Evolutionary conservation across 345 rosid genomes (phyloP).

Genomic region (Citrus unshiu): DNA sequence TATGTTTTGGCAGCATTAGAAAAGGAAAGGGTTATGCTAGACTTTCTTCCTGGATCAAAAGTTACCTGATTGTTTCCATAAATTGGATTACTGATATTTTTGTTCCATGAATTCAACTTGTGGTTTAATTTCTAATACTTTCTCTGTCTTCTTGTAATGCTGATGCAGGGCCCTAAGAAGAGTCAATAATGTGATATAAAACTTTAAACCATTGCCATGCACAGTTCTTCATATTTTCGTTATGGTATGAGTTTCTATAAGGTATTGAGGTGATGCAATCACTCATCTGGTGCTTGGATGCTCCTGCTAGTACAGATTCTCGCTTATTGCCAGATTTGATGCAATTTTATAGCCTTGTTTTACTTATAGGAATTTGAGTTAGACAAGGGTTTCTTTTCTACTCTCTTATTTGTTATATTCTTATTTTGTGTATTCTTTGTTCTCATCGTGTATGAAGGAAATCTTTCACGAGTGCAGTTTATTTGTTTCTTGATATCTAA

Average conservation of each 20-base stretch:
- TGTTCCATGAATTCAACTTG: not conserved
- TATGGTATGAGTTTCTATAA: not conserved
- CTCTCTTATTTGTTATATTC: not conserved
- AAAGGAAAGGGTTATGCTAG: not conserved
- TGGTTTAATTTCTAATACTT: not conserved
- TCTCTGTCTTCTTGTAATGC: not conserved
- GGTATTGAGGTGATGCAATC: not conserved
- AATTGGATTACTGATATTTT: not conserved
- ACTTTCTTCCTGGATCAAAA: not conserved
- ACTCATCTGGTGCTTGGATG: not conserved
- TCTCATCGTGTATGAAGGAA: not conserved
- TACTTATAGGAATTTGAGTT: not conserved
- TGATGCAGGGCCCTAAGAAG: not conserved
- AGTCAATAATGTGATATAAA: not conserved
- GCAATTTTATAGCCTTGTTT: conserved; percentile 6
- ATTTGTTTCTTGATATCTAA: too few species aligned
- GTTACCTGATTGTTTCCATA: not conserved
- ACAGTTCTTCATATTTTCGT: not conserved
- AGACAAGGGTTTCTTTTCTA: not conserved
- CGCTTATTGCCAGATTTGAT: not conserved
- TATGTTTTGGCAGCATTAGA: not conserved
- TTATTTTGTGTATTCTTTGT: not conserved
- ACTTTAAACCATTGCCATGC: not conserved
- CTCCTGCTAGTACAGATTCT: not conserved
- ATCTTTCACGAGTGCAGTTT: not conserved